Evolutionary conservation across 2,329 filamentous ascomycete species (phyloP).

Genomic region (Thielaviopsis musarum): DNA sequence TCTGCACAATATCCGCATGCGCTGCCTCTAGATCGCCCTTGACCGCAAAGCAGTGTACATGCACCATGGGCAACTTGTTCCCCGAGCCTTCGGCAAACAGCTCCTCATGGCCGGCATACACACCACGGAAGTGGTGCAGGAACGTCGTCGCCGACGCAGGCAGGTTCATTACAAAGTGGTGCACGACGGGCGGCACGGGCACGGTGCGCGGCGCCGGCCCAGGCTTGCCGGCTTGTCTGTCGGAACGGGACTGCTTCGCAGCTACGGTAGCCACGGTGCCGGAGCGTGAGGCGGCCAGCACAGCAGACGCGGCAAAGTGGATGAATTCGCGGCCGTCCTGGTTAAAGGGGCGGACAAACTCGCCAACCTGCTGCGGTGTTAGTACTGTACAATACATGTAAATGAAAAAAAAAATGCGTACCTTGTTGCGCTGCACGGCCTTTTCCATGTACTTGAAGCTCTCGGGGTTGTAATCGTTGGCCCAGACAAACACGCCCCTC

Average conservation of each 20-base stretch:
- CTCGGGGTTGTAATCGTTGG: conserved; percentile 92
- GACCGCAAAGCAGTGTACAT: conserved; percentile 82
- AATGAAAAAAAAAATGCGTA: conserved; percentile 20
- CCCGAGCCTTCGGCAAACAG: conserved; percentile 47
- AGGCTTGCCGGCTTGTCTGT: conserved; percentile 15
- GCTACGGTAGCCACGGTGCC: conserved; percentile 38
- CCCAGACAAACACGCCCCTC: conserved; percentile 83
- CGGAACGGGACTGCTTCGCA: conserved; percentile 22
- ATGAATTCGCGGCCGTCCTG: conserved; percentile 73
- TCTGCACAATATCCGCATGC: conserved; percentile 30
- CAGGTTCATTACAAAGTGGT: conserved; percentile 97
- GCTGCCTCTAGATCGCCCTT: conserved; percentile 58
- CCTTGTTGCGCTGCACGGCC: conserved; percentile 65
- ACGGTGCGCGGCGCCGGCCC: conserved; percentile 24
- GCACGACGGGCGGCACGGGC: conserved; percentile 54
- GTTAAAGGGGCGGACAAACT: conserved; percentile 67
- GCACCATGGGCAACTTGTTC: conserved; percentile 58
- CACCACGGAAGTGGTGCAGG: conserved; percentile 52
- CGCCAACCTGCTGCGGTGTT: conserved; percentile 27
- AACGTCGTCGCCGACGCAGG: conserved; percentile 82
- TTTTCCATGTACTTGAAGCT: conserved; percentile 57
- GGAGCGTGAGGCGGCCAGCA: conserved; percentile 32
- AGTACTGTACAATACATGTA: background rate
- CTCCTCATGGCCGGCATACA: conserved; percentile 56
- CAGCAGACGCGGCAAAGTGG: conserved; percentile 43